Evolutionary conservation across 176 grass and related monocot species (phyloP).

Genomic region (Rhynchospora breviuscula): DNA sequence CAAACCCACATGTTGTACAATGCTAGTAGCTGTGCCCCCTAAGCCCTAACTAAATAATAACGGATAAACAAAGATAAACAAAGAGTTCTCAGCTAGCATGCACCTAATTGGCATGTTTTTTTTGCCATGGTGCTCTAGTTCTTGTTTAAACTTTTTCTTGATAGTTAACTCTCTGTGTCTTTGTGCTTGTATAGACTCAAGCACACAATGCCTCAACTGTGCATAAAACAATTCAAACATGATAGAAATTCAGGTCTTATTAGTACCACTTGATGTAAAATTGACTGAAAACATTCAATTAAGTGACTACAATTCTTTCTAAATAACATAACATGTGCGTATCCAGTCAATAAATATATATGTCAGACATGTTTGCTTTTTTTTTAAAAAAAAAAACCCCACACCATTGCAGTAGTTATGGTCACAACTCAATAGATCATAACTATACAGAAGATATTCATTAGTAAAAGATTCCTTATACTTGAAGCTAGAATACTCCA

Average conservation of each 20-base stretch:
- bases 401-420: neutral
- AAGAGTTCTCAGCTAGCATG: too few relatives aligned
- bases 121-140: neutral
- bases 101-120: too few relatives aligned
- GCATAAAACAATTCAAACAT: neutral
- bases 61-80: too few relatives aligned
- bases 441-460: neutral
- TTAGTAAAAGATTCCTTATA: constrained; percentile 4
- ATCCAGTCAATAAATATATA: neutral
- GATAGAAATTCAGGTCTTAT: neutral
- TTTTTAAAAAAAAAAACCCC: neutral
- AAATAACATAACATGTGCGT: neutral
- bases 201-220: neutral
- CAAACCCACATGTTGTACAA: constrained; percentile 4
- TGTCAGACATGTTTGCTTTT: neutral
- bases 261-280: neutral
- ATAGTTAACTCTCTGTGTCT: neutral
- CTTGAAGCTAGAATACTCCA: neutral
- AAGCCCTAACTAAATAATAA: neutral
- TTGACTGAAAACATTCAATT: neutral
- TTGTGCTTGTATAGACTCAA: neutral
- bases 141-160: neutral
- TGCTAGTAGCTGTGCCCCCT: neutral
- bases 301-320: neutral
- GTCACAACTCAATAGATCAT: neutral